Evolutionary conservation across 345 rosid genomes (phyloP).

Genomic region (Acer saccharum): DNA sequence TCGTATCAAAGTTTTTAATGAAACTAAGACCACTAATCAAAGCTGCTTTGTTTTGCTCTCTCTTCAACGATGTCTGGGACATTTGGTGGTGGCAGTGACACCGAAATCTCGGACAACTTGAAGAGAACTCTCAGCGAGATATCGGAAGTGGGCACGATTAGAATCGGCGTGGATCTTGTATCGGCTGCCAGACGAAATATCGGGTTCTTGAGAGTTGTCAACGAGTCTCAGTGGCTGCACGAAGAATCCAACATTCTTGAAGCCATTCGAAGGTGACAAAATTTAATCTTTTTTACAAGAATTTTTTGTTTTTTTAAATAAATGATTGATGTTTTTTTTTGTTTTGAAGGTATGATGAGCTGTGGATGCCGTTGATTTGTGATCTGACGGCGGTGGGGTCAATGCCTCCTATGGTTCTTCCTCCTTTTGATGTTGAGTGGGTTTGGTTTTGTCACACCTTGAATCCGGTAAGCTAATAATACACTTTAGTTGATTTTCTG

Average conservation of each 20-base stretch:
- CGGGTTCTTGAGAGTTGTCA: conserved; percentile 57
- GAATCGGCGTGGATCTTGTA: conserved; percentile 62
- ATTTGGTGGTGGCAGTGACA: background rate
- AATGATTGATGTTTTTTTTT: background rate
- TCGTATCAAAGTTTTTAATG: conserved; percentile 1
- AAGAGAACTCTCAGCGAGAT: conserved; percentile 65
- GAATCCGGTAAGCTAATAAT: conserved; percentile 59
- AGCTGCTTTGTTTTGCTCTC: background rate
- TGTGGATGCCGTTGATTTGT: conserved; percentile 94
- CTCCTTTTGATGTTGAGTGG: conserved; percentile 96
- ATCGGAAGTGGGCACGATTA: conserved; percentile 51
- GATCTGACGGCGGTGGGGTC: conserved; percentile 68
- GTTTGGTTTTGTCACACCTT: conserved; percentile 94
- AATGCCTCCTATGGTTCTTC: conserved; percentile 66
- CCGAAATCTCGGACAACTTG: conserved; percentile 13
- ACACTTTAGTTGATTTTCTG: conserved; percentile 12
- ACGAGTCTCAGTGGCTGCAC: conserved; percentile 73
- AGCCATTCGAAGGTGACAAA: conserved; percentile 71
- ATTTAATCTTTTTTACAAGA: background rate
- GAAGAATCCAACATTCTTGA: conserved; percentile 47
- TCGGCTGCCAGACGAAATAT: conserved; percentile 67
- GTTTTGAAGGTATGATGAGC: conserved; percentile 70
- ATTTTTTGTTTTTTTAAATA: background rate
- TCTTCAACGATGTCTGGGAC: conserved; percentile 28
- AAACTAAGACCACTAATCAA: no score